Evolutionary conservation across 768 basidiomycete species (phyloP), one percentile per base, ranked within the genome.

Genomic region (Auricularia sp.): DNA sequence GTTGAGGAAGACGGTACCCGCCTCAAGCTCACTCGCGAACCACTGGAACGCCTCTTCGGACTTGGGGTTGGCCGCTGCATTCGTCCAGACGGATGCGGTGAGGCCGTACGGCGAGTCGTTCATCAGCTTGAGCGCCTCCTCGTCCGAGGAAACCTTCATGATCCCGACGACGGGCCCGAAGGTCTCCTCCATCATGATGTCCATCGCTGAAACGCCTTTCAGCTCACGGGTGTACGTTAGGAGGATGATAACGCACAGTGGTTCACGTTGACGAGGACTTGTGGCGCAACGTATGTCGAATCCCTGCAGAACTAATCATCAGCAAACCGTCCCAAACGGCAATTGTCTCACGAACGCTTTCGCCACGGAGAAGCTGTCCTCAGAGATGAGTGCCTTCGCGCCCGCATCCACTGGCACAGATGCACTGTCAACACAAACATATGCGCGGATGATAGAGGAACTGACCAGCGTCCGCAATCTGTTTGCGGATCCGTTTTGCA

Each of bases 41-140:
- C 73, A 75, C 65, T 87, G 70, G 77, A 98, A 97, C 0, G 83
- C 86, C 2, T 75, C 71, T 67, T 89, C 82, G 0, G 90, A 91
- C n/a, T 82, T 82, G 0, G 80, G 74, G 65, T 85, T 82, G 3
- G 75, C 76, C 35, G 82, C 80, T 0, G 80, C 83, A 69, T 91
- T 83, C 1, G 97, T 98, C 97, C 96, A 99, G 37, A 99, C 74
- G 18, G 93, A 94, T 3, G 92, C 93, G 1, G 96, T 99, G 24
- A 99, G 81, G 14, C 97, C 97, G 72, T 95, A 98, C 0, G 84
- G 85, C 16, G 95, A 97, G 74, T 98, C 94, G 74, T 99, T 98
- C 91, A 99, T 99, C 37, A 98, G 82, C 18, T 75, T 73, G 64
- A 98, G 77, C 1, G 97, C 97, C 73, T 96, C 93, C 56, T 87